Evolutionary conservation across 495 filamentous ascomycete species (phyloP).

Genomic region (Penicillium coffeae): DNA sequence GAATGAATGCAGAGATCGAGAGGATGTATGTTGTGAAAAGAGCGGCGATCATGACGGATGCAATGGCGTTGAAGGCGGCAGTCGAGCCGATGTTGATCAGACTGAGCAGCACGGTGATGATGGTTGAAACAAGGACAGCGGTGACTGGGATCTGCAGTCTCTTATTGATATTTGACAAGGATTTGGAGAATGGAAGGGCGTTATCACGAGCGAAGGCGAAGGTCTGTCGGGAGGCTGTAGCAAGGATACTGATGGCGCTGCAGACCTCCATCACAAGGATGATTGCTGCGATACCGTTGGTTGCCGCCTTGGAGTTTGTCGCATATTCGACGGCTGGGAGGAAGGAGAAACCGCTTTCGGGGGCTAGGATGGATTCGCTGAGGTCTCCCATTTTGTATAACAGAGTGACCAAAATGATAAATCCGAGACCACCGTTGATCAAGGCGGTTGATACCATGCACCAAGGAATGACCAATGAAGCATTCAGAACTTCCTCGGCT

Average conservation of each 20-base stretch:
- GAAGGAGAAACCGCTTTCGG: slow-evolving; percentile 35
- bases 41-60: slow-evolving; percentile 38
- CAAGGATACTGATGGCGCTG: slow-evolving; percentile 37
- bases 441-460: slow-evolving; percentile 42
- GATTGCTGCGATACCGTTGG: slow-evolving; percentile 34
- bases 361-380: slow-evolving; percentile 22
- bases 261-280: slow-evolving; percentile 40
- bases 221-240: slow-evolving; percentile 42
- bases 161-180: slow-evolving; percentile 36
- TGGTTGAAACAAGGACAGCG: slow-evolving; percentile 45
- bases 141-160: slow-evolving; percentile 48
- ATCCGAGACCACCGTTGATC: slow-evolving; percentile 37
- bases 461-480: slow-evolving; percentile 39
- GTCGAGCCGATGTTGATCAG: slow-evolving; percentile 45
- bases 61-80: slow-evolving; percentile 43
- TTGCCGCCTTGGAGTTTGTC: slow-evolving; percentile 24
- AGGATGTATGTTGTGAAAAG: slow-evolving; percentile 43
- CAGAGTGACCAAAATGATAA: slow-evolving; percentile 41
- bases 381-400: slow-evolving; percentile 44
- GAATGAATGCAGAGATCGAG: slow-evolving; percentile 27
- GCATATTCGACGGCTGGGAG: slow-evolving; percentile 34
- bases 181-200: slow-evolving; percentile 38
- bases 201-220: slow-evolving; percentile 52
- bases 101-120: slow-evolving; percentile 46
- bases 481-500: slow-evolving; percentile 50